Percentiles rank a stretch among this genome's conserved stretches.
Conservation (phyloP, 164 flowering plant species). For the Tetracentron sinense region DNA sequence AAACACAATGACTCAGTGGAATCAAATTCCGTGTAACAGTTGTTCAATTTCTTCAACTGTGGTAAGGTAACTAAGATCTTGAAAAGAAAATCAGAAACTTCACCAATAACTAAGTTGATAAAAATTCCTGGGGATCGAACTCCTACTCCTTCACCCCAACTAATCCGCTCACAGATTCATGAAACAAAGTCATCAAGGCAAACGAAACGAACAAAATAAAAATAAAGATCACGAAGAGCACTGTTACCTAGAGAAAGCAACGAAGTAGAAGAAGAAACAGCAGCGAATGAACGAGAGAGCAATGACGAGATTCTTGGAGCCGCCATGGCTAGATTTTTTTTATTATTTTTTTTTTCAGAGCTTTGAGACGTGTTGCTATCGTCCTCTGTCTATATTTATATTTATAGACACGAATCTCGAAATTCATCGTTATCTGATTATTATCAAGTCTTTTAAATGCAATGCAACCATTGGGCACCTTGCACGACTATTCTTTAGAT, state of each 20-base stretch:
- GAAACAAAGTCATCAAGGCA: neutral
- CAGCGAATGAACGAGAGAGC: slow-evolving; percentile 22
- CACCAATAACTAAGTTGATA: neutral
- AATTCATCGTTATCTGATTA: no score
- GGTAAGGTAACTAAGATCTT: neutral
- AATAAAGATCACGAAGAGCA: neutral
- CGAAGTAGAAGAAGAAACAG: slow-evolving; percentile 9
- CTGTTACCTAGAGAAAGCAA: slow-evolving; percentile 17
- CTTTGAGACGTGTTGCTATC: no score
- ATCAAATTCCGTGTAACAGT: neutral
- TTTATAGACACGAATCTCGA: no score
- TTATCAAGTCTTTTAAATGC: no score
- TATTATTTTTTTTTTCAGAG: no score
- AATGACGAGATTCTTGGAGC: slow-evolving; percentile 28
- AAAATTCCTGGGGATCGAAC: neutral
- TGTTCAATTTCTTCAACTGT: neutral
- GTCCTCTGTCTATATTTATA: neutral
- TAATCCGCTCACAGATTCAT: no score
- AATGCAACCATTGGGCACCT: no score
- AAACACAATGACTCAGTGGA: neutral
- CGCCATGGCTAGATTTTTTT: no score
- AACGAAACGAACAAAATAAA: neutral
- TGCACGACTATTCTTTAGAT: no score
- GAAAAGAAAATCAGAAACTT: slow-evolving; percentile 1
- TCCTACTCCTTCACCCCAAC: no score